These are phyloP conservation scores for Centrapalus pauciflorus DNA, from an alignment of 129 eudicot species.

Conservation along the genomic window DNA sequence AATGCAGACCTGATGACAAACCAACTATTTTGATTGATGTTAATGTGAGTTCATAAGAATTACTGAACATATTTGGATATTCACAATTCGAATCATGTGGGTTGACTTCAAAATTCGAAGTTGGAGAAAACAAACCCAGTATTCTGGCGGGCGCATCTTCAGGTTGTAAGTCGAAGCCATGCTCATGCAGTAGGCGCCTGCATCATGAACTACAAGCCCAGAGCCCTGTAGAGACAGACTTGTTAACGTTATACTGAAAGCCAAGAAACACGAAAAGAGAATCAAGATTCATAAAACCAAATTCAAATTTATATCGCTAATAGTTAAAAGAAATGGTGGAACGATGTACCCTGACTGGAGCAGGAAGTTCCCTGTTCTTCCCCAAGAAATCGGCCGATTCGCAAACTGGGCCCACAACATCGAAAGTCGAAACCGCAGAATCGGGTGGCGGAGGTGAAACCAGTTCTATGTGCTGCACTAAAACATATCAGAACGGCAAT, in stretches of 20 bases:
- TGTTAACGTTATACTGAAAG: neutral
- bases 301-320: neutral
- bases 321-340: neutral
- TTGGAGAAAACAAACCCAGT: conserved; percentile 58
- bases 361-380: conserved; percentile 75
- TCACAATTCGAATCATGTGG: neutral
- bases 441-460: conserved; percentile 69
- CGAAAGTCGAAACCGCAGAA: conserved; percentile 66
- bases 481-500: neutral
- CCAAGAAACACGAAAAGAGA: neutral
- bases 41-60: no score
- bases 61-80: no score
- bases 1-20: no score
- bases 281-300: neutral
- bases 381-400: conserved; percentile 90
- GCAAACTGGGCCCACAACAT: conserved; percentile 88
- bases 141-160: conserved; percentile 97
- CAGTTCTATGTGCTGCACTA: conserved; percentile 69
- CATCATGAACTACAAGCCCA: conserved; percentile 95
- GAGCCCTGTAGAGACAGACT: conserved; percentile 51
- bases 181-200: conserved; percentile 99
- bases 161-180: conserved; percentile 97
- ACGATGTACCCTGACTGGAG: conserved; percentile 58
- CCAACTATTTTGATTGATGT: no score
- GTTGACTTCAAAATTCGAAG: conserved; percentile 5